Base-by-base conservation (phyloP, 441 rosid genomes). In the Populus hybrid region DNA sequence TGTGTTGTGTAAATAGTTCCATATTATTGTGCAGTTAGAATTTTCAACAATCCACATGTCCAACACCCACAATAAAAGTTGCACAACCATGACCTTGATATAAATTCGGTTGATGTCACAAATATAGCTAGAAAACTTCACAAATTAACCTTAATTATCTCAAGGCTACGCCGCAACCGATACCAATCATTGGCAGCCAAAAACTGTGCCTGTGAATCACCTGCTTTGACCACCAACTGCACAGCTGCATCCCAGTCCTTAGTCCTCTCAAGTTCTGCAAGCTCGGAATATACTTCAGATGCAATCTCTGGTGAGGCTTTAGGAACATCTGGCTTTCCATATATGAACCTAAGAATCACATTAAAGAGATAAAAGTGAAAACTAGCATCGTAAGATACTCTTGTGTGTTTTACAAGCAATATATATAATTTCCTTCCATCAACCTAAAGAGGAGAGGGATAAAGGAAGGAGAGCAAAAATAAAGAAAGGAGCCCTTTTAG, bases 301-400 rank as follows among this genome's bases (percentile, higher is more conserved):
- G 88, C 76, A 81, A 90, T 83, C 76, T 92, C 97, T 46, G 72
- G 91, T 36, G 95, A 87, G 71, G 98, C 91, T 86, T 84, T 89
- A 5, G 98, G 98, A 81, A 93, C 97, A 88, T 88, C 90, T 67
- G 99, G 99, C 85, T 91, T 95, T 81, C 98, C 99, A 76, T 92
- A 92, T 69, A 91, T 82, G 74, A 84, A 92, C 99, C 99, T 95
- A 79, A 76, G 59, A 74, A 69, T 72, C 74, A 50, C 69, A 77
- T 68, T 63, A 35, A 80, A 77, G 74, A 73, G 70, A 71, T 72
- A 57, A 75, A 30, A 21, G 34, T 65, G 61, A 16, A 73, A 16
- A 73, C 32, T 40, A 73, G 26, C 72, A 35, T 46, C 24, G 26
- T 28, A 34, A 20, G 20, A 73, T 35, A 21, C 24, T 46, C 57